Base-by-base conservation (phyloP, 2,329 filamentous ascomycete species). In the Samsoniella hepiali region DNA sequence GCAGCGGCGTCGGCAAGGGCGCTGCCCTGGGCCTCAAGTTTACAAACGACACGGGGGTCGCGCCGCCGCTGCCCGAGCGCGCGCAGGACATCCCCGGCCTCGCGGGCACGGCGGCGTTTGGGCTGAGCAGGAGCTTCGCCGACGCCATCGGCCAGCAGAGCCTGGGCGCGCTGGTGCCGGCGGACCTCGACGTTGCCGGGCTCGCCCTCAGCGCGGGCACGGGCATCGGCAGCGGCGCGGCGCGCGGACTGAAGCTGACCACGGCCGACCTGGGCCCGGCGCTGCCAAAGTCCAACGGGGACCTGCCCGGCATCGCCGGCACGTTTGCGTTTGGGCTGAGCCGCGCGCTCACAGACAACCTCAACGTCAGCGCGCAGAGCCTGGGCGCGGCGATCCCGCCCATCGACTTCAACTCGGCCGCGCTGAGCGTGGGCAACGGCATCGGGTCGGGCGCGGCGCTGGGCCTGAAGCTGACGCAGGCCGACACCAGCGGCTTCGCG, bases 311-410 rank as follows among this genome's bases (percentile, higher is more conserved):
- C 13, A 34, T 67, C 3, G 65, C 65, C 4, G 58, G 58, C 54
- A 62, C 58, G 3, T 66, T 68, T n/a, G 56, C 64, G 4, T 68
- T 67, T 58, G 67, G 66, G 8, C 51, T 68, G 13, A 63, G 58
- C 58, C 64, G 63, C 38, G 58, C 66, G 3, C 31, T 68, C 2
- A 56, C 66, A 2, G 68, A 68, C 47, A 64, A 67, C 32, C 36
- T 61, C 38, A 61, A 54, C 29, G 29, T 54, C 31, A 44, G 38
- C 49, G 58, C 34, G 10, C 27, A 61, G 49, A 36, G 38, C 29
- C 31, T 61, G 10, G 49, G 17, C 4, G 27, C 58, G 1, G 34
- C 44, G 38, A 40, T 61, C 4, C 58, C 58, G 36, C 49, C 58
- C 3, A 36, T 61, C 22, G 58, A 61, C n/a, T 54, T 61, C 31